phyloP scores from a whole-genome alignment of 1,139 yeast species.

The Dujonia santamariae region DNA sequence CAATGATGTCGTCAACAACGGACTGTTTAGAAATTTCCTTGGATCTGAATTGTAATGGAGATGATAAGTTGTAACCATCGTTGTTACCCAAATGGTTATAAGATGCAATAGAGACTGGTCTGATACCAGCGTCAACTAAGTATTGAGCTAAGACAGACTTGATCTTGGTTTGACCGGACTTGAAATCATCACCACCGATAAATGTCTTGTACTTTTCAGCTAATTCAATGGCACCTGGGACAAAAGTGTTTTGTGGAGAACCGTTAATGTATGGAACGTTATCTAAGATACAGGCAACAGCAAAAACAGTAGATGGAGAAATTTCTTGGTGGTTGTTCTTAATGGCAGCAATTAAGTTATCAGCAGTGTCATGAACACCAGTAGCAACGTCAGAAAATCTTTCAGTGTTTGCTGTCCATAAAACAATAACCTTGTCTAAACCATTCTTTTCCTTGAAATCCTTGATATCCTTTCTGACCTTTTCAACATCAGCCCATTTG shows the following conservation, averaged over 20 bases:
- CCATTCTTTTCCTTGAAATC: constrained; percentile 71
- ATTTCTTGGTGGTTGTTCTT: constrained; percentile 79
- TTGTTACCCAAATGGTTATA: constrained; percentile 96
- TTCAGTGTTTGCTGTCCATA: constrained; percentile 98
- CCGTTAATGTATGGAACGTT: constrained; percentile 90
- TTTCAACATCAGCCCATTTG: constrained; percentile 91
- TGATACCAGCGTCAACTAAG: constrained; percentile 95
- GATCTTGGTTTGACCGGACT: constrained; percentile 93
- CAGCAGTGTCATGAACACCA: constrained; percentile 88
- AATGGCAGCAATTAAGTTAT: constrained; percentile 69
- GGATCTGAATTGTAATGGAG: constrained; percentile 91
- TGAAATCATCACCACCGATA: constrained; percentile 97
- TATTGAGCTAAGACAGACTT: constrained; percentile 95
- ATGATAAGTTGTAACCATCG: constrained; percentile 88
- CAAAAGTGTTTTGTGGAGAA: constrained; percentile 96
- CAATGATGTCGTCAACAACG: constrained; percentile 93
- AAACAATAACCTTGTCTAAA: constrained; percentile 82
- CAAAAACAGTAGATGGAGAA: constrained; percentile 88
- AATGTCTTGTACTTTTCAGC: constrained; percentile 76
- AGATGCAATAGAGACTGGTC: constrained; percentile 90
- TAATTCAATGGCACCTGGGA: constrained; percentile 88
- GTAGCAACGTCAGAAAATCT: constrained; percentile 76
- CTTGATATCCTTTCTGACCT: constrained; percentile 77
- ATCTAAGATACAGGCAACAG: constrained; percentile 89
- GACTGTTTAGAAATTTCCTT: constrained; percentile 93